Conservation (phyloP, 179 eudicot genomes). For the Sideroxylon spinosum region DNA sequence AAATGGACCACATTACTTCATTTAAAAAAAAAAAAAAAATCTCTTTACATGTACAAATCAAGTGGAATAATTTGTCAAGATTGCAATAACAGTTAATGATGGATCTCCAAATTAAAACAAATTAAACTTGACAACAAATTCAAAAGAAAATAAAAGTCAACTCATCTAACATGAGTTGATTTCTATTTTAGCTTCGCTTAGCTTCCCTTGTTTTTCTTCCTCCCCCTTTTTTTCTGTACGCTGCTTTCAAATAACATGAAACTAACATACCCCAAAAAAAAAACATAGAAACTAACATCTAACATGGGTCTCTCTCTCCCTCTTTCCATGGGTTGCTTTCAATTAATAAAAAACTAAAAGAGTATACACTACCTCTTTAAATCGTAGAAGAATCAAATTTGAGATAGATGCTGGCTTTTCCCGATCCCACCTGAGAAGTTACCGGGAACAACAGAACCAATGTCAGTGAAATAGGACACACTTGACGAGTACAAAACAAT, state of each 20-base stretch:
- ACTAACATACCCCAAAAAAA: too few species aligned
- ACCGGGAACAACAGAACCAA: not conserved
- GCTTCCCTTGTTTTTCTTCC: not conserved
- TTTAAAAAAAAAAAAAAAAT: not conserved
- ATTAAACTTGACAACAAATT: not conserved
- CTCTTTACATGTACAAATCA: not conserved
- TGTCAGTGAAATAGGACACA: not conserved
- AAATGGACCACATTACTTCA: not conserved
- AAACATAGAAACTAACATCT: not conserved
- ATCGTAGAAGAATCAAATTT: slow-evolving; percentile 75
- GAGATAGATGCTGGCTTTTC: slow-evolving; percentile 79
- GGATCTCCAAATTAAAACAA: not conserved
- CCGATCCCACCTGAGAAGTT: slow-evolving; percentile 68
- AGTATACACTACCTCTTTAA: slow-evolving; percentile 62
- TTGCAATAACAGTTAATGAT: not conserved
- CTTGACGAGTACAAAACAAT: not conserved
- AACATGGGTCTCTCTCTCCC: too few species aligned
- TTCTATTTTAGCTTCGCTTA: not conserved
- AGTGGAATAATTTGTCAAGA: not conserved
- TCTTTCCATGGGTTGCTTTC: not conserved
- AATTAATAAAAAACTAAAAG: not conserved
- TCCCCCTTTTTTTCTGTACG: not conserved
- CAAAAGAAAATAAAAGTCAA: not conserved
- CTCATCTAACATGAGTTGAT: not conserved
- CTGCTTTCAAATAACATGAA: not conserved